Conservation (phyloP, 2,329 filamentous ascomycete genomes). For the Epichloe scottii region DNA sequence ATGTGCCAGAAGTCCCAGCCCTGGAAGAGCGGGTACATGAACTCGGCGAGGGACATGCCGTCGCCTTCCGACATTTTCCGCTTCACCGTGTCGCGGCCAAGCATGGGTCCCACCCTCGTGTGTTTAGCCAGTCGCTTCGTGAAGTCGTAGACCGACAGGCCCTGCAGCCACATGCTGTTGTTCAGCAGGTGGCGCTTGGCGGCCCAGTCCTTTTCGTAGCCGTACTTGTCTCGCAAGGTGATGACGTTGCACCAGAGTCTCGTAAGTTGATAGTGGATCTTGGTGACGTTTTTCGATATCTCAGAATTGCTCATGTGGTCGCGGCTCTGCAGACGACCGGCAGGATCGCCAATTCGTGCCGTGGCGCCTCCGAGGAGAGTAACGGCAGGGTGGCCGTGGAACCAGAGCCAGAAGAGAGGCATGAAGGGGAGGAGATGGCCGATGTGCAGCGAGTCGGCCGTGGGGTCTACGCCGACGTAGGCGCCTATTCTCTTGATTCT, state of each 20-base stretch:
- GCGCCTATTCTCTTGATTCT: constrained; percentile 53
- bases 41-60: constrained; percentile 90
- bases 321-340: constrained; percentile 51
- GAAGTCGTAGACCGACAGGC: constrained; percentile 59
- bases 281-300: constrained; percentile 50
- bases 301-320: constrained; percentile 37
- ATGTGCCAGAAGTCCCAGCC: constrained; percentile 95
- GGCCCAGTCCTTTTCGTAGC: constrained; percentile 48
- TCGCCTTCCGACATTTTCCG: constrained; percentile 72
- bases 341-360: constrained; percentile 67
- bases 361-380: constrained; percentile 64
- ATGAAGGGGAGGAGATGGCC: constrained; percentile 73
- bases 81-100: constrained; percentile 83
- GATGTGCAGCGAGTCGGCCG: constrained; percentile 65
- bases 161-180: constrained; percentile 75
- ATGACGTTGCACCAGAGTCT: constrained; percentile 67
- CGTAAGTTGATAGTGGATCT: constrained; percentile 57
- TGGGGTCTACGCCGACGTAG: constrained; percentile 76
- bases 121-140: constrained; percentile 60
- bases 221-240: constrained; percentile 48
- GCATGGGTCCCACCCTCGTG: constrained; percentile 73
- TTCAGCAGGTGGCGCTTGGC: constrained; percentile 61
- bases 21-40: constrained; percentile 85
- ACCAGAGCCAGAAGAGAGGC: constrained; percentile 74
- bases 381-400: constrained; percentile 57